Conservation (phyloP, 495 filamentous ascomycete species). For the Glonium stellatum region DNA sequence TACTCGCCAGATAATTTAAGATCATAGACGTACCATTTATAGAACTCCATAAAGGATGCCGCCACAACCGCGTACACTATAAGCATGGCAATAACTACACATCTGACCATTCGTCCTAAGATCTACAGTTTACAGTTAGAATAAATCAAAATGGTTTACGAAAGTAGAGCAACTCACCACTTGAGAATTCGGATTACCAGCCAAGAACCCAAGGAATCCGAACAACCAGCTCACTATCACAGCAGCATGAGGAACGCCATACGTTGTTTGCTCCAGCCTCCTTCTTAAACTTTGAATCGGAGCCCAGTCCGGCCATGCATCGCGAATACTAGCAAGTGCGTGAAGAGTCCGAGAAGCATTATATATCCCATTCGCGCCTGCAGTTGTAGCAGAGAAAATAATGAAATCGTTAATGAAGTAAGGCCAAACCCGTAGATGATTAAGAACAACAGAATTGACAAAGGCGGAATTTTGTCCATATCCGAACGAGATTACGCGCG, state of each 20-base stretch:
- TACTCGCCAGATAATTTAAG: neutral
- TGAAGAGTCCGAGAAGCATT: slow-evolving; percentile 8
- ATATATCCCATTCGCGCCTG: slow-evolving; percentile 8
- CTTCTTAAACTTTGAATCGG: neutral
- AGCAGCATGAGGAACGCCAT: slow-evolving; percentile 9
- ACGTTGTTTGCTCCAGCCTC: slow-evolving; percentile 6
- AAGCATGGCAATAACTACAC: slow-evolving; percentile 5
- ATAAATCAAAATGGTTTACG: neutral
- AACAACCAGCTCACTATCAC: slow-evolving; percentile 10
- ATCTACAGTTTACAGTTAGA: neutral
- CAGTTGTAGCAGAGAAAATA: slow-evolving; percentile 6
- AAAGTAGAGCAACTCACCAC: neutral
- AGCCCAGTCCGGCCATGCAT: slow-evolving; percentile 13
- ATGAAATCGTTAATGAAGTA: slow-evolving; percentile 14
- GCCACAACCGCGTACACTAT: slow-evolving; percentile 6
- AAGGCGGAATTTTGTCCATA: slow-evolving; percentile 6
- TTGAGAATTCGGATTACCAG: neutral
- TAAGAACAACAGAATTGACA: slow-evolving; percentile 5
- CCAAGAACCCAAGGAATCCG: slow-evolving; percentile 10
- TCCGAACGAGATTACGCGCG: neutral
- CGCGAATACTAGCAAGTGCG: slow-evolving; percentile 7
- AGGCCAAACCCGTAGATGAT: slow-evolving; percentile 8
- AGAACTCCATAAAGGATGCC: slow-evolving; percentile 7
- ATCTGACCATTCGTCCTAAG: slow-evolving; percentile 9
- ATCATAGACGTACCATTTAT: neutral